Evolutionary conservation across 805 yeast genomes (phyloP), one percentile per base, ranked within the genome.

Genomic region (Priceomyces haplophilus): DNA sequence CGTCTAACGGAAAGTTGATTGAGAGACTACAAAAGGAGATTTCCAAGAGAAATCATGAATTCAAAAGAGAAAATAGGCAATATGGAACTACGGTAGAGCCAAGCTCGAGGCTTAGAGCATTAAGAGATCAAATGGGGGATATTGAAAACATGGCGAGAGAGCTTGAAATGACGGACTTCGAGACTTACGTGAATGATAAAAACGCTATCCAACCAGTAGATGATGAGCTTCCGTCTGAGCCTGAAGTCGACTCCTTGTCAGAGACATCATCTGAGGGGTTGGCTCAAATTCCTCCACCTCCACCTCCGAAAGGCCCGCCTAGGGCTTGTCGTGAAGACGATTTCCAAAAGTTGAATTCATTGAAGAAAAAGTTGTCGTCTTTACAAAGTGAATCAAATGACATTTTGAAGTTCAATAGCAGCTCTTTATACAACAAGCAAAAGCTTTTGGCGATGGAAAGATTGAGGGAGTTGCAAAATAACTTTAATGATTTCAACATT

Each of bases 81-180:
- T 75, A 67, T 65, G 80, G 79, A 38, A 56, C 75, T 10, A 70
- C 74, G 21, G 76, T 82, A 20, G 95, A 87, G 57, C 95, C 96
- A 3, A 84, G 85, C 53, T 76, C 85, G 2, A 71, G 91, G 49
- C 65, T 89, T 40, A 74, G 93, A 46, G 82, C 79, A 34, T 70
- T 90, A 52, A 73, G 96, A 42, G 87, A 83, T 53, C 78, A 83
- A 57, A 88, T 88, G 96, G 95, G 86, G 45, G 83, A 79, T 48
- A 73, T 90, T 41, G 96, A 87, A 57, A 76, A 78, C 37, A 86
- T 87, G 67, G 97, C 97, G 0, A 69, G 95, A 46, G 86, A 85
- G 54, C 72, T 91, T 45, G 97, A 91, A 59, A 83, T 80, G 78
- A 84, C 86, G 16, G 93, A 88, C 50, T 89, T 88, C 54, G 83